Evolutionary conservation across 805 yeast species (phyloP).

Genomic region (Saccharomyces cerevisiae): DNA sequence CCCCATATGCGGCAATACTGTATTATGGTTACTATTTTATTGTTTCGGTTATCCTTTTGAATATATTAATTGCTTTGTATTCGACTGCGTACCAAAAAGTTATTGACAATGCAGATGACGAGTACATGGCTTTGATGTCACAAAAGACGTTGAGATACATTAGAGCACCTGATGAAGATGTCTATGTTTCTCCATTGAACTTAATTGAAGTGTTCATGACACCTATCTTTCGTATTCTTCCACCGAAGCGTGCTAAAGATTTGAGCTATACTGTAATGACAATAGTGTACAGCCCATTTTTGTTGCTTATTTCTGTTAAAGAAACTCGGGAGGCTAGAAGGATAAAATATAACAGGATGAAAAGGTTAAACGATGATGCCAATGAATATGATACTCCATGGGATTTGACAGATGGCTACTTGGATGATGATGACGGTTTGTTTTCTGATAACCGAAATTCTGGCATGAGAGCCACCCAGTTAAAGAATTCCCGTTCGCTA

Average conservation of each 20-base stretch:
- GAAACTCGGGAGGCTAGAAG: constrained; percentile 64
- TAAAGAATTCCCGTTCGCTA: constrained; percentile 27
- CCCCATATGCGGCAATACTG: constrained; percentile 76
- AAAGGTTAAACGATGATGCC: constrained; percentile 64
- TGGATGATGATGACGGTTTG: constrained; percentile 29
- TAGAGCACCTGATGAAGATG: constrained; percentile 81
- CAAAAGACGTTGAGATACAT: constrained; percentile 76
- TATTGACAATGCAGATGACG: constrained; percentile 75
- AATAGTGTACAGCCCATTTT: constrained; percentile 58
- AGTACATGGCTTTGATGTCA: constrained; percentile 76
- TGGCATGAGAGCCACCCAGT: constrained; percentile 30
- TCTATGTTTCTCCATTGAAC: constrained; percentile 80
- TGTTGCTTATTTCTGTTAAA: constrained; percentile 49
- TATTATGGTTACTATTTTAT: constrained; percentile 73
- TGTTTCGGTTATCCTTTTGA: constrained; percentile 66
- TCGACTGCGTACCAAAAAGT: constrained; percentile 77
- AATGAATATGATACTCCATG: constrained; percentile 72
- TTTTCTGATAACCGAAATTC: constrained; percentile 20
- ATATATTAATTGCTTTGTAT: constrained; percentile 76
- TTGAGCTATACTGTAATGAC: constrained; percentile 54
- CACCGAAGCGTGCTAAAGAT: constrained; percentile 22
- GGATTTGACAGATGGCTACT: constrained; percentile 73
- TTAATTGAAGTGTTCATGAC: constrained; percentile 52
- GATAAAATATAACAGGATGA: constrained; percentile 60
- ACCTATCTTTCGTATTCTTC: constrained; percentile 37